A percentile compares a stretch with the other conserved stretches of the same genome.
Evolutionary conservation across 768 basidiomycete species (phyloP).

Genomic region (Panaeolus papilionaceus): DNA sequence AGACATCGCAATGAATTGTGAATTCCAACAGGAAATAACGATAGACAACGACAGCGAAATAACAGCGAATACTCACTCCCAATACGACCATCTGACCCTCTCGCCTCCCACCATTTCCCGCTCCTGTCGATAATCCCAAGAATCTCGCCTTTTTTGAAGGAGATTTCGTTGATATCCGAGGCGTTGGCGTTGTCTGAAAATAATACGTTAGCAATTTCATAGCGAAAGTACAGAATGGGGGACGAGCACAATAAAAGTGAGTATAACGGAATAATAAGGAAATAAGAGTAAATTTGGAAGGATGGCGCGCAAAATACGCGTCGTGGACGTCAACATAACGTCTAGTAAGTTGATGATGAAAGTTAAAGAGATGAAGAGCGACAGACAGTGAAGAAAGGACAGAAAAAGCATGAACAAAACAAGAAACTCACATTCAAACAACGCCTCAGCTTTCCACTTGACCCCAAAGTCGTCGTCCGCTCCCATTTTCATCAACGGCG

Average conservation of each 20-base stretch:
- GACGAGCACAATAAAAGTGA: slow-evolving; percentile 1
- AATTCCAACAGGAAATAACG: slow-evolving; percentile 10
- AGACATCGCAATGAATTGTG: neutral
- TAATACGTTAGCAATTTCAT: slow-evolving; percentile 18
- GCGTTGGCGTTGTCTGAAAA: slow-evolving; percentile 41
- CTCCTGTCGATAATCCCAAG: slow-evolving; percentile 79
- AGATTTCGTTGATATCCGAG: slow-evolving; percentile 86
- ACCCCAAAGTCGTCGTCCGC: slow-evolving; percentile 29
- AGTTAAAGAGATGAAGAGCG: no score
- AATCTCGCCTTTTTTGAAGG: slow-evolving; percentile 85
- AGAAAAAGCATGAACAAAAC: no score
- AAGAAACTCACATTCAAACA: slow-evolving; percentile 52
- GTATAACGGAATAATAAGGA: neutral
- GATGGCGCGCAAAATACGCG: no score
- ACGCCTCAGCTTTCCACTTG: slow-evolving; percentile 33
- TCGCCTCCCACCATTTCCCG: slow-evolving; percentile 91
- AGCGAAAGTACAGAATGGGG: slow-evolving; percentile 1
- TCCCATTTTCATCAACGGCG: slow-evolving; percentile 12
- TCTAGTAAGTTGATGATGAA: no score
- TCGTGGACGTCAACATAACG: no score
- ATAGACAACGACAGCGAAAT: slow-evolving; percentile 6
- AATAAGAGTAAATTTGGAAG: no score
- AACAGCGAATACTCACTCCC: slow-evolving; percentile 61
- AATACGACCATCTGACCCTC: slow-evolving; percentile 62
- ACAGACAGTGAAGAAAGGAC: no score